These are phyloP conservation scores for Xylona heveae DNA, from an alignment of 495 filamentous ascomycete genomes.

Conservation along the genomic window DNA sequence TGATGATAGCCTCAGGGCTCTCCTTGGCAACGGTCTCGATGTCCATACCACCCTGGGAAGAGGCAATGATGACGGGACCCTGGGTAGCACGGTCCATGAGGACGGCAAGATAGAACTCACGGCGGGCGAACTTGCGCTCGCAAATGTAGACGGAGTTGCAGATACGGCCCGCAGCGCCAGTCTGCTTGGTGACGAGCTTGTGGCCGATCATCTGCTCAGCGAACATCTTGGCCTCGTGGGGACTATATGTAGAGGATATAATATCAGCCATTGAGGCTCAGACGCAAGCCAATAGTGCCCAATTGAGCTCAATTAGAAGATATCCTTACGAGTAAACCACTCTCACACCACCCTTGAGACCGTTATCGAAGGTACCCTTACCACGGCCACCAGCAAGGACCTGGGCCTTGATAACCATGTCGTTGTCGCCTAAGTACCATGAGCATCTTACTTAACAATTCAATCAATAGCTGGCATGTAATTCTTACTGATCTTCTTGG, in stretches of 20 bases:
- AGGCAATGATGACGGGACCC: constrained; percentile 86
- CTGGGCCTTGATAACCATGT: constrained; percentile 99
- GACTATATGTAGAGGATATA: constrained; percentile 17
- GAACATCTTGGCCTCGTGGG: constrained; percentile 86
- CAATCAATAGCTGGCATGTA: no score
- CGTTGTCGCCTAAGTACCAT: constrained; percentile 43
- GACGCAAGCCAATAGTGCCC: no score
- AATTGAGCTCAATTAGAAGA: no score
- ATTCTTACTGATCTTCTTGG: constrained; percentile 56
- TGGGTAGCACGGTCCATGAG: constrained; percentile 92
- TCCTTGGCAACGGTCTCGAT: constrained; percentile 98
- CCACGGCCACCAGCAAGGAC: constrained; percentile 93
- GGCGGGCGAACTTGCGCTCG: constrained; percentile 96
- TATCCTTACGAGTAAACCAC: constrained; percentile 78
- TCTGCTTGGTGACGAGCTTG: constrained; percentile 99
- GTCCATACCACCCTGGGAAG: constrained; percentile 96
- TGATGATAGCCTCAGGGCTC: constrained; percentile 84
- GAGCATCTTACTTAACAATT: constrained; percentile 6
- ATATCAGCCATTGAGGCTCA: no score
- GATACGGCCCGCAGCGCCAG: constrained; percentile 70
- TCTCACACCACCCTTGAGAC: constrained; percentile 92
- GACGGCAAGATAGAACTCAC: constrained; percentile 96
- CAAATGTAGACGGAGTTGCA: constrained; percentile 96
- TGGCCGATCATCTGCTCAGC: constrained; percentile 98
- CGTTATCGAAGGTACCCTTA: constrained; percentile 94